These are phyloP conservation scores for Steccherinum ochraceum DNA, from an alignment of 768 basidiomycete genomes.

Conservation along the genomic window DNA sequence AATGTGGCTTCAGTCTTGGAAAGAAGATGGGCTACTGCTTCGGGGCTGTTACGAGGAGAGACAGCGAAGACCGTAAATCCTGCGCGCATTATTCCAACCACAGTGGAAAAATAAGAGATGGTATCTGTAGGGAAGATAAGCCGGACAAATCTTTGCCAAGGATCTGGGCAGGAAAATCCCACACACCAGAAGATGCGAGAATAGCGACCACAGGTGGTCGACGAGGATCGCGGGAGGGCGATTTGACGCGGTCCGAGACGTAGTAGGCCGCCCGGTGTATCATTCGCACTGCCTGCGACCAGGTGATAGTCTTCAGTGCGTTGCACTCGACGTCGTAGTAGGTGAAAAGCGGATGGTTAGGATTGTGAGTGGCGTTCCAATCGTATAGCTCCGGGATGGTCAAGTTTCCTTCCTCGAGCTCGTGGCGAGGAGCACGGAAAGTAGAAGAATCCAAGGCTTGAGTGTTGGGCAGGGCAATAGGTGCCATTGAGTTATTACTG, in stretches of 20 bases:
- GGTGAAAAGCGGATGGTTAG: slow-evolving; percentile 16
- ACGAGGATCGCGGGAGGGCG: slow-evolving; percentile 5
- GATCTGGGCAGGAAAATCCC: neutral
- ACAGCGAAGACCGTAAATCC: slow-evolving; percentile 33
- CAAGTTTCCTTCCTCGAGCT: slow-evolving; percentile 11
- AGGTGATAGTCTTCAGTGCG: slow-evolving; percentile 10
- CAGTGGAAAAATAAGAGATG: slow-evolving; percentile 16
- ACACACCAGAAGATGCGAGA: slow-evolving; percentile 15
- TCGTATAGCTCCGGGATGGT: slow-evolving; percentile 22
- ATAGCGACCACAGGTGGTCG: slow-evolving; percentile 13
- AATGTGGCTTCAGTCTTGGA: slow-evolving; percentile 21
- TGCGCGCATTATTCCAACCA: slow-evolving; percentile 32
- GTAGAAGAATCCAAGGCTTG: slow-evolving; percentile 13
- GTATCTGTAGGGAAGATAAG: slow-evolving; percentile 9
- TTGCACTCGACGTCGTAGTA: slow-evolving; percentile 11
- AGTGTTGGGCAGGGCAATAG: slow-evolving; percentile 9
- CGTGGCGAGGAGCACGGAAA: slow-evolving; percentile 17
- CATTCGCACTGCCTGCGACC: slow-evolving; percentile 12
- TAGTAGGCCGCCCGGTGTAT: slow-evolving; percentile 14
- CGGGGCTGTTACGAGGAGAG: slow-evolving; percentile 36
- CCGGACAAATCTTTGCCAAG: neutral
- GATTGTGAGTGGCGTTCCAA: slow-evolving; percentile 17
- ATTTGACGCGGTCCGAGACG: slow-evolving; percentile 3
- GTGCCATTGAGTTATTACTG: neutral
- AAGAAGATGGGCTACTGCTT: slow-evolving; percentile 27